These are phyloP conservation scores for Candida xyloterini DNA, from an alignment of 805 yeast species.

Conservation along the genomic window DNA sequence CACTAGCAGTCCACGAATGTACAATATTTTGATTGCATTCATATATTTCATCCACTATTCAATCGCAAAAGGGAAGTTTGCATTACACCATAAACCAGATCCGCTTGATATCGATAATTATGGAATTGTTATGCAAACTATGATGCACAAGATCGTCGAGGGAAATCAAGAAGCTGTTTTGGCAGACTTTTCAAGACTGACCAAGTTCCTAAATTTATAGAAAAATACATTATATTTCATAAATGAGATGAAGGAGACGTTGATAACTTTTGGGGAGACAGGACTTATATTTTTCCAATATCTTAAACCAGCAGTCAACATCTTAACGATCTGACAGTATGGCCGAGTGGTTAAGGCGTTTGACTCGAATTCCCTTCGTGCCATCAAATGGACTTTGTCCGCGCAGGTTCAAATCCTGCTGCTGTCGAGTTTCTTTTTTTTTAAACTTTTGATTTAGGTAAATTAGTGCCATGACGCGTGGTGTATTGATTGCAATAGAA, in stretches of 20 bases:
- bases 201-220: constrained; percentile 3
- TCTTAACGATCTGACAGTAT: constrained; percentile 28
- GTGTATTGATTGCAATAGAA: constrained; percentile 76
- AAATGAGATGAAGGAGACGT: too few species aligned
- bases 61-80: constrained; percentile 23
- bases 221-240: background rate
- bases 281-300: background rate
- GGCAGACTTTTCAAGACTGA: constrained; percentile 12
- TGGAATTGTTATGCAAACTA: constrained; percentile 26
- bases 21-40: constrained; percentile 27
- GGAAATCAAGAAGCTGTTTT: constrained; percentile 12
- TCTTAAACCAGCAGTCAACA: background rate
- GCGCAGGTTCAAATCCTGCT: constrained; percentile 66
- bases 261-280: background rate
- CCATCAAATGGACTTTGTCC: constrained; percentile 53
- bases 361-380: constrained; percentile 32
- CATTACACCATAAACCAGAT: constrained; percentile 19
- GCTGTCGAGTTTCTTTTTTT: constrained; percentile 45
- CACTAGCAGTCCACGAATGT: constrained; percentile 20
- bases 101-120: constrained; percentile 25
- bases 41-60: constrained; percentile 30
- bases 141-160: constrained; percentile 28
- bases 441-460: background rate
- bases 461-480: constrained; percentile 41
- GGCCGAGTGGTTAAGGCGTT: constrained; percentile 43